Evolutionary conservation across 2,329 filamentous ascomycete genomes (phyloP).

Genomic region (Neocucurbitaria cava): DNA sequence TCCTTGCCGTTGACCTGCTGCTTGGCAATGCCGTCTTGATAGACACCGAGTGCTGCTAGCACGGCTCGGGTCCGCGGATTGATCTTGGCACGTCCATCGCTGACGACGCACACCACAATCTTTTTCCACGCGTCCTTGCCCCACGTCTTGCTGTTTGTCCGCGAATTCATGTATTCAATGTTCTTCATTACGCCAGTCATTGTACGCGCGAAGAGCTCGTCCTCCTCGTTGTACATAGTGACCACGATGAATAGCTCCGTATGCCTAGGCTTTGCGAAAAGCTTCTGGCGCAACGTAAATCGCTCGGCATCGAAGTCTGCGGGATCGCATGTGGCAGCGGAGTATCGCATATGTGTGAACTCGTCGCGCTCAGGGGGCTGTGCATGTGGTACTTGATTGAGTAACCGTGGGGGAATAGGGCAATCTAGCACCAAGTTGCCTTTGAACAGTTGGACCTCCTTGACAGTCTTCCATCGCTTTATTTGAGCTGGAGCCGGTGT

Average conservation of each 20-base stretch:
- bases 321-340: constrained; percentile 93
- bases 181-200: constrained; percentile 99
- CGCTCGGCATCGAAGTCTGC: constrained; percentile 85
- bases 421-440: constrained; percentile 97
- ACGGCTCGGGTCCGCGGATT: constrained; percentile 89
- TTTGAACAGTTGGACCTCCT: constrained; percentile 95
- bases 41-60: constrained; percentile 91
- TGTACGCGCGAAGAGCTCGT: constrained; percentile 91
- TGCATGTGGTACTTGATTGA: constrained; percentile 88
- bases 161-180: constrained; percentile 95
- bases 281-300: constrained; percentile 87
- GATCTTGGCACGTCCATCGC: constrained; percentile 96
- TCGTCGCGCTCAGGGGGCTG: constrained; percentile 80
- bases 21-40: constrained; percentile 98
- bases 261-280: constrained; percentile 90
- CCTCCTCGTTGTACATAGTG: constrained; percentile 99
- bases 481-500: constrained; percentile 68
- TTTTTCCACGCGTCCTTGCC: constrained; percentile 99
- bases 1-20: constrained; percentile 97
- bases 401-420: constrained; percentile 84
- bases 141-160: constrained; percentile 95
- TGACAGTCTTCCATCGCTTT: constrained; percentile 96
- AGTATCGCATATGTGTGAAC: constrained; percentile 89
- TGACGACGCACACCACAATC: constrained; percentile 97
- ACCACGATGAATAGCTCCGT: constrained; percentile 96